Conservation (phyloP, 768 basidiomycete genomes). For the Rhodotorula sphaerocarpa region DNA sequence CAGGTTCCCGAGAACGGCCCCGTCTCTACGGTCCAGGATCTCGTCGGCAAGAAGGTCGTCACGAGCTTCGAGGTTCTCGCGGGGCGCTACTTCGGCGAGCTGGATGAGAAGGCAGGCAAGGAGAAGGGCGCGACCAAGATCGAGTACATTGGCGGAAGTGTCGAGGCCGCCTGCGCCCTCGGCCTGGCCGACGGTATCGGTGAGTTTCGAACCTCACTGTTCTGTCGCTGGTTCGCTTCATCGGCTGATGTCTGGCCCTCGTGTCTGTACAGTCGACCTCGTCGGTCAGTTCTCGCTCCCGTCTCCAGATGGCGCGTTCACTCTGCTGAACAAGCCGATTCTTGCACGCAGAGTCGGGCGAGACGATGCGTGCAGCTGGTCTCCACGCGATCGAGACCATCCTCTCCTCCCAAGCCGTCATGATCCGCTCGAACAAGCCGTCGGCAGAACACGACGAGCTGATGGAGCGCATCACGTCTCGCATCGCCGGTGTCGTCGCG, state of each 20-base stretch:
- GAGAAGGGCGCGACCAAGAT: constrained; percentile 63
- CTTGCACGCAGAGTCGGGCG: constrained; percentile 70
- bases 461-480: constrained; percentile 69
- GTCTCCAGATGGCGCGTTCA: no score
- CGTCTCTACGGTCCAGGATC: constrained; percentile 63
- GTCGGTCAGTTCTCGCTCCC: constrained; percentile 57
- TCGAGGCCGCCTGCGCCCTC: constrained; percentile 93
- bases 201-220: no score
- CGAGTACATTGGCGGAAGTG: constrained; percentile 93
- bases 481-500: constrained; percentile 86
- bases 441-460: constrained; percentile 58
- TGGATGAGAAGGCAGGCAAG: constrained; percentile 56
- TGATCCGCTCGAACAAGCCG: constrained; percentile 60
- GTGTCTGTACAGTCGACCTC: constrained; percentile 93
- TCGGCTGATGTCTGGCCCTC: not conserved
- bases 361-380: constrained; percentile 98
- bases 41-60: constrained; percentile 85
- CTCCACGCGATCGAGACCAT: constrained; percentile 86
- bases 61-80: constrained; percentile 91
- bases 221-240: not conserved
- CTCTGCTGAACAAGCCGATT: not conserved
- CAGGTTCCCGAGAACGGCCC: constrained; percentile 75
- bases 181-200: constrained; percentile 96
- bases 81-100: constrained; percentile 60
- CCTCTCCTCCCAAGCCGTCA: constrained; percentile 76